Conservation (phyloP, 2,329 filamentous ascomycete genomes). For the Scorias spongiosa region DNA sequence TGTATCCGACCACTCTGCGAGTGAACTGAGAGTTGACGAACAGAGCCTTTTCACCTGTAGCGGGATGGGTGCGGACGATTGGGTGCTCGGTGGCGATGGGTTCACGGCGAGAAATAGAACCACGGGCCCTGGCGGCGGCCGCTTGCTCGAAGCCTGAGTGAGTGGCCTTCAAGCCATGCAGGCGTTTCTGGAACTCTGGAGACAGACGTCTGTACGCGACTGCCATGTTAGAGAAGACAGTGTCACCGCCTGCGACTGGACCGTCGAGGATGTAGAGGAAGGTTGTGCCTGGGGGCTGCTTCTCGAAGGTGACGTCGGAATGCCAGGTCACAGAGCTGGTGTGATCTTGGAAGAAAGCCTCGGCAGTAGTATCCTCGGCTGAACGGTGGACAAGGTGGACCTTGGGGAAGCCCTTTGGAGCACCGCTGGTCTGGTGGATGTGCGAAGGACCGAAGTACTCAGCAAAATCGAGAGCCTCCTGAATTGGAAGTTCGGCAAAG, state of each 20-base stretch:
- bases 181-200: slow-evolving; percentile 59
- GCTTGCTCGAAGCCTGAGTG: slow-evolving; percentile 74
- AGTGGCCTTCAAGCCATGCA: slow-evolving; percentile 66
- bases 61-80: slow-evolving; percentile 63
- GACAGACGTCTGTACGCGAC: slow-evolving; percentile 72
- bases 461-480: slow-evolving; percentile 52
- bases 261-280: slow-evolving; percentile 80
- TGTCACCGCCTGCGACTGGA: slow-evolving; percentile 68
- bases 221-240: slow-evolving; percentile 63
- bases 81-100: slow-evolving; percentile 63
- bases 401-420: slow-evolving; percentile 57
- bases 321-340: slow-evolving; percentile 82
- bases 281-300: slow-evolving; percentile 77
- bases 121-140: slow-evolving; percentile 48
- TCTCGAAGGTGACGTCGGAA: slow-evolving; percentile 75
- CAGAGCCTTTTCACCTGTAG: slow-evolving; percentile 68
- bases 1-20: slow-evolving; percentile 63
- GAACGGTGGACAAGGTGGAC: slow-evolving; percentile 66
- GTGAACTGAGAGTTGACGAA: slow-evolving; percentile 79
- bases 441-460: slow-evolving; percentile 69
- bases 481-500: slow-evolving; percentile 48
- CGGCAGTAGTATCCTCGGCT: slow-evolving; percentile 44
- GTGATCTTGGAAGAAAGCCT: slow-evolving; percentile 49
- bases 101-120: slow-evolving; percentile 58
- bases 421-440: slow-evolving; percentile 65